Evolutionary conservation across 495 filamentous ascomycete genomes (phyloP).

Genomic region (Podospora comata): DNA sequence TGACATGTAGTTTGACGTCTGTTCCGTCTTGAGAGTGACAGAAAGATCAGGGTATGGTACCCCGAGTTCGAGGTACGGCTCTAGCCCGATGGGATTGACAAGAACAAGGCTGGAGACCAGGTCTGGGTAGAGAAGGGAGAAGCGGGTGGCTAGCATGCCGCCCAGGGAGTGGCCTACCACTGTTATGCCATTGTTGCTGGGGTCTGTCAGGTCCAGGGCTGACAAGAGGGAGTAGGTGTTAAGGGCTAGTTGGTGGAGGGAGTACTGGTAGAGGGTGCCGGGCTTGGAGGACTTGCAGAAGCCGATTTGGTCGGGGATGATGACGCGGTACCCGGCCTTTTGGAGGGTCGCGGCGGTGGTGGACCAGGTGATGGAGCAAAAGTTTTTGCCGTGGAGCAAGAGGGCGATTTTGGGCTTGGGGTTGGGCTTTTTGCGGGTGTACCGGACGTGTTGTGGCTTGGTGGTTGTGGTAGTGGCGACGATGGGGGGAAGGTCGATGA

Average conservation of each 20-base stretch:
- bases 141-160: conserved; percentile 45
- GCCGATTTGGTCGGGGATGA: conserved; percentile 46
- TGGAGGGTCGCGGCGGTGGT: conserved; percentile 34
- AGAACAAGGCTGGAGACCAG: conserved; percentile 13
- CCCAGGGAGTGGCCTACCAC: conserved; percentile 49
- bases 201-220: conserved; percentile 19
- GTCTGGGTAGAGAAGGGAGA: conserved; percentile 42
- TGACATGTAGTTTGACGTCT: conserved; percentile 33
- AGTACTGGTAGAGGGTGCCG: conserved; percentile 39
- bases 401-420: conserved; percentile 32
- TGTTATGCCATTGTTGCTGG: conserved; percentile 31
- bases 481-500: conserved; percentile 43
- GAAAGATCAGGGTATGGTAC: conserved; percentile 39
- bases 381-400: conserved; percentile 48
- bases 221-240: conserved; percentile 41
- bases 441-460: background rate
- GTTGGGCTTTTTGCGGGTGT: conserved; percentile 19
- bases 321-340: conserved; percentile 41
- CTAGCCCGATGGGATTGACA: background rate
- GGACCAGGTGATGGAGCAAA: conserved; percentile 45
- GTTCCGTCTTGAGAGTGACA: conserved; percentile 32
- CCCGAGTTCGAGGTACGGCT: background rate
- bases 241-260: conserved; percentile 38
- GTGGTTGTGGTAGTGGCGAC: background rate
- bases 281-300: conserved; percentile 51